phyloP scores from a whole-genome alignment of 352 stramenopile genomes.

The Phytophthora melonis region DNA sequence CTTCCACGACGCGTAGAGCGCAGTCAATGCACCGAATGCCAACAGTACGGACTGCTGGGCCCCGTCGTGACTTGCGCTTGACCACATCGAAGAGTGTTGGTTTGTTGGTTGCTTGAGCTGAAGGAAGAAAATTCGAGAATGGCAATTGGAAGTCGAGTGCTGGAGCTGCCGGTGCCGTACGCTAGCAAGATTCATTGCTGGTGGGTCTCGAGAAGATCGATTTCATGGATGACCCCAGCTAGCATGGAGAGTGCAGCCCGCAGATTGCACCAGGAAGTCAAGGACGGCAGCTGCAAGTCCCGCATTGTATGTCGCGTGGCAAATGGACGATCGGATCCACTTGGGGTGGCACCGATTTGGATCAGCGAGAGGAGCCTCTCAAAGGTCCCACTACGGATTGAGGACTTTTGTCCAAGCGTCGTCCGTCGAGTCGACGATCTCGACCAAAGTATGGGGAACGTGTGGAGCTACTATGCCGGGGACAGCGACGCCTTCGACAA shows the following conservation, averaged over 20 bases:
- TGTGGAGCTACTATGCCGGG: slow-evolving; percentile 40
- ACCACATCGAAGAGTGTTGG: slow-evolving; percentile 29
- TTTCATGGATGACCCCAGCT: slow-evolving; percentile 14
- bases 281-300: slow-evolving; percentile 13
- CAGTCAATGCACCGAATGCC: slow-evolving; percentile 26
- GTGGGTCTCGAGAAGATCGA: slow-evolving; percentile 4
- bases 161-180: background rate
- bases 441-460: slow-evolving; percentile 35
- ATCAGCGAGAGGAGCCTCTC: slow-evolving; percentile 14
- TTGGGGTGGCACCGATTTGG: slow-evolving; percentile 13
- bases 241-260: slow-evolving; percentile 10
- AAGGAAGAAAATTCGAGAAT: slow-evolving; percentile 32
- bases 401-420: slow-evolving; percentile 26
- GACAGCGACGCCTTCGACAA: slow-evolving; percentile 45
- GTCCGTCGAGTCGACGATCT: background rate
- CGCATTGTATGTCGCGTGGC: slow-evolving; percentile 3
- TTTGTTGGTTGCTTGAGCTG: slow-evolving; percentile 12
- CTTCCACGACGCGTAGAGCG: slow-evolving; percentile 35
- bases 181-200: background rate
- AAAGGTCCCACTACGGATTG: background rate
- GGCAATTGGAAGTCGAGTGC: slow-evolving; percentile 2
- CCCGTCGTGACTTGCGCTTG: slow-evolving; percentile 32
- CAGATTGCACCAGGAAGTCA: slow-evolving; percentile 34
- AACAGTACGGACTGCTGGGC: slow-evolving; percentile 30
- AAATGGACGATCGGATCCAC: slow-evolving; percentile 21